Evolutionary conservation across 768 basidiomycete species (phyloP).

Genomic region (Russula virescens): DNA sequence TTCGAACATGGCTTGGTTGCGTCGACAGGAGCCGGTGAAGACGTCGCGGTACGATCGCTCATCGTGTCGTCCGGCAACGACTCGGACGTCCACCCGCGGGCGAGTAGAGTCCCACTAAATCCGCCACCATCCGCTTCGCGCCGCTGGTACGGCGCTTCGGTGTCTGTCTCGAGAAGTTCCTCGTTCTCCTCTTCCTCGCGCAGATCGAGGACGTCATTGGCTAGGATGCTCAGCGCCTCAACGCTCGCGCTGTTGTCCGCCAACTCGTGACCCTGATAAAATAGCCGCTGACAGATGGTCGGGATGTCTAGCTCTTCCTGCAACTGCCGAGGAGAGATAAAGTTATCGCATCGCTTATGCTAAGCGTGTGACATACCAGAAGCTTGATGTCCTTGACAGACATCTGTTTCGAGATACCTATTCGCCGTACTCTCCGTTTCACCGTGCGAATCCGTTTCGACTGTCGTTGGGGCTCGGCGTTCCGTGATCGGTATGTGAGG

Average conservation of each 20-base stretch:
- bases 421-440: slow-evolving; percentile 44
- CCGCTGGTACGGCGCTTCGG: slow-evolving; percentile 36
- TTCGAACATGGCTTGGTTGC: slow-evolving; percentile 14
- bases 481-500: slow-evolving; percentile 36
- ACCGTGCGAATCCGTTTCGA: slow-evolving; percentile 65
- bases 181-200: slow-evolving; percentile 56
- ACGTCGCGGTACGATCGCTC: slow-evolving; percentile 22
- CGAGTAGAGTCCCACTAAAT: slow-evolving; percentile 69
- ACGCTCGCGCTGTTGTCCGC: slow-evolving; percentile 49
- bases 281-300: slow-evolving; percentile 70
- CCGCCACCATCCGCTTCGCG: slow-evolving; percentile 56
- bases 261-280: slow-evolving; percentile 56
- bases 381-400: slow-evolving; percentile 77
- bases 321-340: slow-evolving; percentile 38
- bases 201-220: slow-evolving; percentile 61
- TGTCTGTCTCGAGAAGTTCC: slow-evolving; percentile 45
- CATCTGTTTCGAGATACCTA: slow-evolving; percentile 57
- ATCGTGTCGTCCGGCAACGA: slow-evolving; percentile 20
- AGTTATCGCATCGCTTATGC: neutral
- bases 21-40: slow-evolving; percentile 21
- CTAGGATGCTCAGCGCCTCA: slow-evolving; percentile 50
- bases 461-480: slow-evolving; percentile 44
- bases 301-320: slow-evolving; percentile 60
- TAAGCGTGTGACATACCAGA: slow-evolving; percentile 40
- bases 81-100: slow-evolving; percentile 35